Evolutionary conservation across 2,329 filamentous ascomycete species (phyloP).

Genomic region (Fusarium nisikadoi): DNA sequence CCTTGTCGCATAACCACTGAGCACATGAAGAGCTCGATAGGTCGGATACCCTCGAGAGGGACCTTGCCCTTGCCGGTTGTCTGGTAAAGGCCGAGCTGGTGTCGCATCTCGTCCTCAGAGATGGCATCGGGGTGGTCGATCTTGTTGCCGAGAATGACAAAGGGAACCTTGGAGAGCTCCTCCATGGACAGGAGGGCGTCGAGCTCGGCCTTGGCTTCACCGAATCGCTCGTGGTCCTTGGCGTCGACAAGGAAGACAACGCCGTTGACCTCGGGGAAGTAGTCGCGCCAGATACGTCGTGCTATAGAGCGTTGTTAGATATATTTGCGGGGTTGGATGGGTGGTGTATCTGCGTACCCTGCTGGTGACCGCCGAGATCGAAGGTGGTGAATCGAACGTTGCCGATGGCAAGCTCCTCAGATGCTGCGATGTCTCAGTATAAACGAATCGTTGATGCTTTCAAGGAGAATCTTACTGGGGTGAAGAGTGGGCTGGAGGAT

Average conservation of each 20-base stretch:
- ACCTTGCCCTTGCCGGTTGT: slow-evolving; percentile 97
- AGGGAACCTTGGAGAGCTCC: slow-evolving; percentile 93
- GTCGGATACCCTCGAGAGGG: slow-evolving; percentile 88
- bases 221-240: slow-evolving; percentile 94
- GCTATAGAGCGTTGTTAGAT: slow-evolving; percentile 62
- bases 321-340: neutral
- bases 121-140: slow-evolving; percentile 98
- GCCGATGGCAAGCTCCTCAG: slow-evolving; percentile 91
- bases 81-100: slow-evolving; percentile 93
- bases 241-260: slow-evolving; percentile 98
- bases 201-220: slow-evolving; percentile 95
- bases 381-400: slow-evolving; percentile 96
- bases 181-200: slow-evolving; percentile 97
- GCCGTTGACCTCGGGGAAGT: slow-evolving; percentile 95
- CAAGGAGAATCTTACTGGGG: slow-evolving; percentile 72
- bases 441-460: neutral
- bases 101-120: slow-evolving; percentile 93
- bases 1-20: slow-evolving; percentile 98
- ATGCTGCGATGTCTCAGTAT: slow-evolving; percentile 64
- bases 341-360: slow-evolving; percentile 65
- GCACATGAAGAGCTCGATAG: slow-evolving; percentile 99
- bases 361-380: slow-evolving; percentile 92
- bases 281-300: slow-evolving; percentile 94
- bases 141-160: slow-evolving; percentile 98
- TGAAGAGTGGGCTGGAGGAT: slow-evolving; percentile 91